phyloP scores from a whole-genome alignment of 83 land plant genomes.

The Diphasiastrum complanatum region DNA sequence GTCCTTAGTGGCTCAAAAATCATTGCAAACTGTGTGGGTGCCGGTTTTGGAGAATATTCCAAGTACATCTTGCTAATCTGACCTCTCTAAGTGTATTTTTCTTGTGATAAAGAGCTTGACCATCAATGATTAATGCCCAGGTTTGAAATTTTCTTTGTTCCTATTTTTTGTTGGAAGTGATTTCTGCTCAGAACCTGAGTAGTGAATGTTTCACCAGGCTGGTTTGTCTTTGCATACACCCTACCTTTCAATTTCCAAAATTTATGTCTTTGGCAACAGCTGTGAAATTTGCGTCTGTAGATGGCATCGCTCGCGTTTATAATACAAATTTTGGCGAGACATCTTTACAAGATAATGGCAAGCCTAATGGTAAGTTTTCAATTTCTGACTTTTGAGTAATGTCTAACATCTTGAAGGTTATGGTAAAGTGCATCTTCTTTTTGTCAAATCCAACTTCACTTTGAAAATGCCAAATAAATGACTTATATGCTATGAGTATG shows the following conservation, averaged over 20 bases:
- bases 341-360: slow-evolving; percentile 41
- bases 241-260: slow-evolving; percentile 54
- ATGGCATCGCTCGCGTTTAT: slow-evolving; percentile 55
- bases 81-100: neutral
- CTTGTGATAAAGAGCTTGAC: too few relatives aligned
- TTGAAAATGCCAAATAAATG: neutral
- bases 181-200: neutral
- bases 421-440: neutral
- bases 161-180: too few relatives aligned
- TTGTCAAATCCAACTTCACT: neutral
- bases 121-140: neutral
- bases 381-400: neutral
- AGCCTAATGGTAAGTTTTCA: slow-evolving; percentile 66
- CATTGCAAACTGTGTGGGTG: slow-evolving; percentile 64
- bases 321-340: slow-evolving; percentile 57
- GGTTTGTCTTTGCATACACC: slow-evolving; percentile 80
- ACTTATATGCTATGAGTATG: neutral
- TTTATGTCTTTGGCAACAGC: slow-evolving; percentile 59
- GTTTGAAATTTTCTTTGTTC: neutral
- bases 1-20: slow-evolving; percentile 49
- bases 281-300: slow-evolving; percentile 52
- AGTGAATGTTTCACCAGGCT: slow-evolving; percentile 33
- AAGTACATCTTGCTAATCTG: slow-evolving; percentile 33
- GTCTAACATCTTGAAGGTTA: neutral
- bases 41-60: slow-evolving; percentile 94